Evolutionary conservation across 192 early-diverging fungal species (phyloP).

Genomic region (Entophlyctis luteolus): DNA sequence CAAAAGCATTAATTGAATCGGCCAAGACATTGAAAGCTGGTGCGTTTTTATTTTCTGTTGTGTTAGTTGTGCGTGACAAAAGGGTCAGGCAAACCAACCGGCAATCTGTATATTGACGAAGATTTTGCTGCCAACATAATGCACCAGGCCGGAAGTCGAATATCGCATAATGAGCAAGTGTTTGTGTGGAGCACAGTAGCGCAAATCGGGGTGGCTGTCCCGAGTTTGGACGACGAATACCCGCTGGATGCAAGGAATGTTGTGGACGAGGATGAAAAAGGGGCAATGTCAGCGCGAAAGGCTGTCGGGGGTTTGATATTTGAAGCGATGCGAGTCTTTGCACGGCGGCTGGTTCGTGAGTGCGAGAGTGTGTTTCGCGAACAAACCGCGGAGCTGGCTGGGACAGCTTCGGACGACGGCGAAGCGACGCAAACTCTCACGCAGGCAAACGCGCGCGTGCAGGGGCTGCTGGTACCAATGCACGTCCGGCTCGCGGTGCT

Average conservation of each 20-base stretch:
- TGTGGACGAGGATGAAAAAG: not conserved
- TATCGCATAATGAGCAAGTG: constrained; percentile 5
- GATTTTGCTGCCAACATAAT: too few relatives aligned
- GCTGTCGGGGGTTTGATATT: constrained; percentile 10
- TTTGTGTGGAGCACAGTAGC: constrained; percentile 19
- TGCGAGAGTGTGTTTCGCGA: constrained; percentile 10
- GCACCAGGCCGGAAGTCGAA: too few relatives aligned
- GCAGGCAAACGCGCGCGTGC: not conserved
- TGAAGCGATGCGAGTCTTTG: constrained; percentile 22
- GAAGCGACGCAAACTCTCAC: not conserved
- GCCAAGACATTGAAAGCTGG: not conserved
- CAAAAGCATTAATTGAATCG: not conserved
- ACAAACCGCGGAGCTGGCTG: not conserved
- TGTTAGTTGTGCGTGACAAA: too few relatives aligned
- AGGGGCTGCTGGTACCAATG: constrained; percentile 4
- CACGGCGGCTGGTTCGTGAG: not conserved
- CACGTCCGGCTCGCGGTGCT: constrained; percentile 4
- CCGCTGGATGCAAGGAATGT: not conserved
- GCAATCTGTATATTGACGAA: too few relatives aligned
- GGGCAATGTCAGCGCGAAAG: constrained; percentile 1
- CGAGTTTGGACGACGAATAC: not conserved
- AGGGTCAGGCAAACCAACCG: too few relatives aligned
- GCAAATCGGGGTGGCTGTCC: constrained; percentile 10
- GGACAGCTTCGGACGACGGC: not conserved
- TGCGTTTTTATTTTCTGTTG: not conserved